These are phyloP conservation scores for Epichloe coenophiala DNA, from an alignment of 2,329 filamentous ascomycete genomes.

Conservation along the genomic window DNA sequence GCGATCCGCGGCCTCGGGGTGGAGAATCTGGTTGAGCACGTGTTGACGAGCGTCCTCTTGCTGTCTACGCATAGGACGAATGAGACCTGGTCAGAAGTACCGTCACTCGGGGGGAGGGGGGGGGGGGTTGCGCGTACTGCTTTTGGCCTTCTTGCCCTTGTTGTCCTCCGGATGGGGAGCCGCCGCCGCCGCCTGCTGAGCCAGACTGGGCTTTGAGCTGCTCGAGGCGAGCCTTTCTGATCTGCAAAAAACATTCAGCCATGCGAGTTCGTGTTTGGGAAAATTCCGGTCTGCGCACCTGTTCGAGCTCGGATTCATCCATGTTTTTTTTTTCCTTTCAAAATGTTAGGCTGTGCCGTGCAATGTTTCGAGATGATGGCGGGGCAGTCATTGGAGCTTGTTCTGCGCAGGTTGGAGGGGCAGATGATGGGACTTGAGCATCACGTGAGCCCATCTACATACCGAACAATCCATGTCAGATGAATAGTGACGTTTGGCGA, in stretches of 20 bases:
- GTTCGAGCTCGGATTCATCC: slow-evolving; percentile 31
- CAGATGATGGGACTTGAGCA: slow-evolving; percentile 1
- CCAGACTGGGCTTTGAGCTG: slow-evolving; percentile 70
- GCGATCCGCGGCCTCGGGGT: slow-evolving; percentile 84
- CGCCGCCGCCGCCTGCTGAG: slow-evolving; percentile 28
- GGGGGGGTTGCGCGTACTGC: slow-evolving; percentile 16
- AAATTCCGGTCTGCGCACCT: slow-evolving; percentile 13
- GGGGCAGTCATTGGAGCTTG: neutral
- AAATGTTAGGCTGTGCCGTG: neutral
- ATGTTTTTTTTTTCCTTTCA: slow-evolving; percentile 12
- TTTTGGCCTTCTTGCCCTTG: slow-evolving; percentile 48
- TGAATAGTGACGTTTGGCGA: neutral
- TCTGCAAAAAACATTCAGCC: slow-evolving; percentile 35
- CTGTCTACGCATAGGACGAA: slow-evolving; percentile 19
- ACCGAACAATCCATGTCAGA: neutral
- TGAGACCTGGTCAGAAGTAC: neutral
- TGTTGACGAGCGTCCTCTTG: slow-evolving; percentile 58
- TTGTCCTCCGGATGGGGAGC: slow-evolving; percentile 23
- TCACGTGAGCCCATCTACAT: slow-evolving; percentile 8
- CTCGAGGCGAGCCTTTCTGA: slow-evolving; percentile 80
- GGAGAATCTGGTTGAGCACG: slow-evolving; percentile 84
- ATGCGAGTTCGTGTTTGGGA: neutral
- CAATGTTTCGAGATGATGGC: slow-evolving; percentile 3
- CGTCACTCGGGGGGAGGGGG: no score
- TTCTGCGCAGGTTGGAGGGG: slow-evolving; percentile 8